Base-by-base conservation (phyloP, 1,284 basidiomycete genomes). In the Microbotryum lychnidis-dioicae region DNA sequence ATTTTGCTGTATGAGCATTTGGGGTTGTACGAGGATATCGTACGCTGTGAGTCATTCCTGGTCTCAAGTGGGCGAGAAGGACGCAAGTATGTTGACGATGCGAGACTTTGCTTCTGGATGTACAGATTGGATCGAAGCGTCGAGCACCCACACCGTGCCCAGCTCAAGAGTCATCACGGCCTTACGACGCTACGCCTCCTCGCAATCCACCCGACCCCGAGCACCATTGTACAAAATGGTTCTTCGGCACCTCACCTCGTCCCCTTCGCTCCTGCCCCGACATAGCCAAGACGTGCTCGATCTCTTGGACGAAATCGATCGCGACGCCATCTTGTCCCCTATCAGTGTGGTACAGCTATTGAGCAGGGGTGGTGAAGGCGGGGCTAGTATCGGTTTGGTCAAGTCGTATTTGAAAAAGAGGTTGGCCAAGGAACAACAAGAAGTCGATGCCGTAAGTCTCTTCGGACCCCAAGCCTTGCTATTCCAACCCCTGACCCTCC, bases 1-100 rank as follows among this genome's bases (percentile, higher is more conserved):
- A 86, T 97, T 0, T 77, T 89, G 10, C 79, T 98, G 1, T 97
- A 92, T 87, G 94, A 97, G 76, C 84, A 83, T 58, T 80, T 92
- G 78, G 91, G 87, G 3, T 93, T 97, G 92, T 90, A 91, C 75
- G 96, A 97, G 71, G 93, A 97, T 67, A 85, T 97, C 46, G 72
- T 98, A 31, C 83, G 91, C 23, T 92, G 65, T 61, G 25, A 50
- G 60, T 53, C 7, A 8, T 6, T 14, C 62, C 67, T 71, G 9
- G 47, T 60, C 2, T 81, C 87, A 85, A 58, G 79, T 79, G 64
- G 80, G 10, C 31, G 31, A 84, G 69, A 79, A 78, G 33, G 54
- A 51, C n/a, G 57, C 56, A 42, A 51, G 53, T 31, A 8, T 54
- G 58, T 12, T 60, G 45, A 10, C 53, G 46, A 53, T 27, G 37